Conservation (phyloP, 1,284 basidiomycete genomes). For the Phylloporus sp. region DNA sequence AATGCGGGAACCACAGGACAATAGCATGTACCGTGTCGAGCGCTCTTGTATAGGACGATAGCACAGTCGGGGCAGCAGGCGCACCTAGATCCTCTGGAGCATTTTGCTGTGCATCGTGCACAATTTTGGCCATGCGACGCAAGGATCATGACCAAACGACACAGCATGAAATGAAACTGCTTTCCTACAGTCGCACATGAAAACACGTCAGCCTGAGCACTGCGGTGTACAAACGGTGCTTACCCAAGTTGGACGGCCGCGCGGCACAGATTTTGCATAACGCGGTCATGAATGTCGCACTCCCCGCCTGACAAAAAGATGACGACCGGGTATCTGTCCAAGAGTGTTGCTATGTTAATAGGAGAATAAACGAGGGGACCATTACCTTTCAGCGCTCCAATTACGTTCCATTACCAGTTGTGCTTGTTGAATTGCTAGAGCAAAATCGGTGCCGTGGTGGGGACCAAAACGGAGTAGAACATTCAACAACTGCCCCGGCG, state of each 20-base stretch:
- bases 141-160: conserved; percentile 60
- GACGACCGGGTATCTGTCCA: conserved; percentile 60
- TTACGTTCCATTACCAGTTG: conserved; percentile 51
- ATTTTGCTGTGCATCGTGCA: conserved; percentile 55
- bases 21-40: conserved; percentile 59
- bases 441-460: conserved; percentile 58
- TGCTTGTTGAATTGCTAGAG: conserved; percentile 48
- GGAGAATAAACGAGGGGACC: not conserved
- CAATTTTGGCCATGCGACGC: conserved; percentile 62
- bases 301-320: conserved; percentile 72
- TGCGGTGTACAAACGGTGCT: not conserved
- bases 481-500: conserved; percentile 55
- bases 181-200: conserved; percentile 47
- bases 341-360: not conserved
- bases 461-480: conserved; percentile 45
- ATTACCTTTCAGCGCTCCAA: conserved; percentile 66
- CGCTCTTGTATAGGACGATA: conserved; percentile 61
- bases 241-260: conserved; percentile 59
- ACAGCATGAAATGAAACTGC: conserved; percentile 67
- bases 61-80: conserved; percentile 45
- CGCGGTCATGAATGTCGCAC: conserved; percentile 49
- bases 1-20: not conserved
- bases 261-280: conserved; percentile 56
- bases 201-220: conserved; percentile 8
- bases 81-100: conserved; percentile 55